Evolutionary conservation across 371 early-diverging fungal species (phyloP).

Genomic region (Rhizomucor pusillus): DNA sequence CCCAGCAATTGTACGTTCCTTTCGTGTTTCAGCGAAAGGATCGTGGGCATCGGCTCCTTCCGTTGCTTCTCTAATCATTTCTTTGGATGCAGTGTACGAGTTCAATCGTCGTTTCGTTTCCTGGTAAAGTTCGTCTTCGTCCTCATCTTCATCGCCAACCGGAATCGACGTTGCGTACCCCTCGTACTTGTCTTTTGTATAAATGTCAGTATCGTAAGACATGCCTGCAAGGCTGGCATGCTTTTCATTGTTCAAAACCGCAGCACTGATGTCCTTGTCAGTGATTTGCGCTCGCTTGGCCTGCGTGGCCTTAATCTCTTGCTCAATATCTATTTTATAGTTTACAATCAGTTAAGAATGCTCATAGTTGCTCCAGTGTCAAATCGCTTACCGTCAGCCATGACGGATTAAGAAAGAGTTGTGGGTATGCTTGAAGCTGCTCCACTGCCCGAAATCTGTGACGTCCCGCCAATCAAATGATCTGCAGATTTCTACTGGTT

Average conservation of each 20-base stretch:
- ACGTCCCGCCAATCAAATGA: too few relatives aligned
- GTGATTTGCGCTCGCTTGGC: conserved; percentile 47
- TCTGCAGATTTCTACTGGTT: too few relatives aligned
- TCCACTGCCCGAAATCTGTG: too few relatives aligned
- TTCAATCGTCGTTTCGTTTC: conserved; percentile 53
- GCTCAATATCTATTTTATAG: conserved; percentile 52
- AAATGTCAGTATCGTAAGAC: conserved; percentile 80
- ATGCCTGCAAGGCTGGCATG: conserved; percentile 59
- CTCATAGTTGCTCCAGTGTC: too few relatives aligned
- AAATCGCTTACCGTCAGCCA: conserved; percentile 8
- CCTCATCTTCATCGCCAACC: conserved; percentile 58
- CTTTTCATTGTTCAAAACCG: conserved; percentile 39
- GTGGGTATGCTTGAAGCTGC: too few relatives aligned
- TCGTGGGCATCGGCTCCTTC: conserved; percentile 63
- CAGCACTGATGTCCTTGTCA: conserved; percentile 40
- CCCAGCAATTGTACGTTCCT: conserved; percentile 69
- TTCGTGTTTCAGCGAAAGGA: conserved; percentile 62
- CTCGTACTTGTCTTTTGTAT: conserved; percentile 69
- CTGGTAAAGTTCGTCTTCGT: conserved; percentile 48
- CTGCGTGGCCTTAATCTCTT: conserved; percentile 63
- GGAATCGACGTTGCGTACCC: conserved; percentile 72
- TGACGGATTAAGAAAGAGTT: background rate
- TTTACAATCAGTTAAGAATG: background rate
- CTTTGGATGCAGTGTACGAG: conserved; percentile 83
- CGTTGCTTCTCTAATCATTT: conserved; percentile 61